Conservation (phyloP, 352 stramenopile genomes). For the Aphanomyces stellatus region DNA sequence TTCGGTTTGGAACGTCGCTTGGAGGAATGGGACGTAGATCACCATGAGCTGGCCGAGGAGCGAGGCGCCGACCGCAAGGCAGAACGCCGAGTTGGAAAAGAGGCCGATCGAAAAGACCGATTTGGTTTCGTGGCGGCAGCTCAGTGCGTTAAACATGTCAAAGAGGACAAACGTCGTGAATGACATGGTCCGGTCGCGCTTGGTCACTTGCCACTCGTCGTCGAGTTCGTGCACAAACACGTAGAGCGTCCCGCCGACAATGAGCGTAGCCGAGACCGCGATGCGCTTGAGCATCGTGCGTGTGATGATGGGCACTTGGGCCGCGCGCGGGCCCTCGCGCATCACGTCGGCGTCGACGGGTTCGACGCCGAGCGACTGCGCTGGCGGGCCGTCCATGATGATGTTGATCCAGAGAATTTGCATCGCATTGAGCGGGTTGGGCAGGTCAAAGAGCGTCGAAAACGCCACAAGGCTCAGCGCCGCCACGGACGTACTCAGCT, state of each 20-base stretch:
- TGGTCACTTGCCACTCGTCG: slow-evolving; percentile 85
- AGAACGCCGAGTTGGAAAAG: slow-evolving; percentile 91
- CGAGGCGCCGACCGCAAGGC: slow-evolving; percentile 88
- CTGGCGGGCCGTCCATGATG: slow-evolving; percentile 94
- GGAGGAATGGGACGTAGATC: slow-evolving; percentile 94
- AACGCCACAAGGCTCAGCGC: slow-evolving; percentile 86
- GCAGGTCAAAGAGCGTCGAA: slow-evolving; percentile 46
- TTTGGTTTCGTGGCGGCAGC: slow-evolving; percentile 91
- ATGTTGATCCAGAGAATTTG: slow-evolving; percentile 99
- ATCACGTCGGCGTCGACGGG: slow-evolving; percentile 79
- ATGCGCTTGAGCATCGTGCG: slow-evolving; percentile 56
- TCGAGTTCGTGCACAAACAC: slow-evolving; percentile 80
- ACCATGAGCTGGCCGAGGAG: slow-evolving; percentile 93
- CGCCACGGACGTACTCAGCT: slow-evolving; percentile 96
- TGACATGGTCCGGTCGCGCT: slow-evolving; percentile 95
- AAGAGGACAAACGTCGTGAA: slow-evolving; percentile 99
- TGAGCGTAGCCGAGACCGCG: slow-evolving; percentile 59
- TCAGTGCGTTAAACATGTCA: slow-evolving; percentile 97
- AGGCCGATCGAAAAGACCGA: slow-evolving; percentile 89
- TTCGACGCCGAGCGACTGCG: slow-evolving; percentile 80
- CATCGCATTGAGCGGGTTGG: slow-evolving; percentile 89
- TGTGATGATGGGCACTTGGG: slow-evolving; percentile 67
- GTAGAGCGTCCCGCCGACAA: slow-evolving; percentile 68
- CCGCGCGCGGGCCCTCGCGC: slow-evolving; percentile 64
- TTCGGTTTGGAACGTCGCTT: slow-evolving; percentile 96